These are phyloP conservation scores for Floccularia luteovirens DNA, from an alignment of 768 basidiomycete species.

Conservation along the genomic window DNA sequence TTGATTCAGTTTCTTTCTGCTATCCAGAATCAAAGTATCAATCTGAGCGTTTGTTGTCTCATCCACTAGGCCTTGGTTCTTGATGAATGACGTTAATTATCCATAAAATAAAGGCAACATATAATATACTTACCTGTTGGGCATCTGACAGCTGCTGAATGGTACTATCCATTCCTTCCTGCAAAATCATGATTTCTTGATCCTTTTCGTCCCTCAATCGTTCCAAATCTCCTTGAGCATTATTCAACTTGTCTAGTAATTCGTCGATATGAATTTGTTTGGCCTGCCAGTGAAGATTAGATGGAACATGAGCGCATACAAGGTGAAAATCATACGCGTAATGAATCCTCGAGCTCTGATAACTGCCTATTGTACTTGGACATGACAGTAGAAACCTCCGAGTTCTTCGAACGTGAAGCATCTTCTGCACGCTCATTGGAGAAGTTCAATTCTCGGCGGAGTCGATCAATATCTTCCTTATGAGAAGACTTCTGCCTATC, in stretches of 20 bases:
- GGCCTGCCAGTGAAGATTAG: conserved; percentile 36
- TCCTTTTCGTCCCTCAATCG: conserved; percentile 91
- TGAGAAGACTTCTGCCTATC: conserved; percentile 91
- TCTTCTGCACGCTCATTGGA: conserved; percentile 99
- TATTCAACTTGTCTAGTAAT: conserved; percentile 72
- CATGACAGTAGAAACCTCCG: conserved; percentile 84
- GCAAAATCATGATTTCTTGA: conserved; percentile 90
- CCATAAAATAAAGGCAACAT: background rate
- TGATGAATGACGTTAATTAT: background rate
- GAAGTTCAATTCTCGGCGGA: conserved; percentile 88
- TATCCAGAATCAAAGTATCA: conserved; percentile 92
- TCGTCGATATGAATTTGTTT: conserved; percentile 98
- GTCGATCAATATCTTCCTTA: conserved; percentile 89
- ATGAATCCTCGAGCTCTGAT: conserved; percentile 91
- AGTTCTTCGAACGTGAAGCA: conserved; percentile 82
- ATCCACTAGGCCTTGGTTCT: conserved; percentile 81
- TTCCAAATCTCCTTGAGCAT: conserved; percentile 68
- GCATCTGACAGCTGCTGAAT: conserved; percentile 82
- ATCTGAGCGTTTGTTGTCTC: conserved; percentile 96
- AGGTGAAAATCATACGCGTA: conserved; percentile 50
- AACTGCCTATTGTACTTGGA: conserved; percentile 94
- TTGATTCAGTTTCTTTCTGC: conserved; percentile 95
- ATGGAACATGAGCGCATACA: conserved; percentile 2
- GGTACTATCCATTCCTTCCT: conserved; percentile 92
- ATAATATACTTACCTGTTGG: conserved; percentile 54